Evolutionary conservation across 768 basidiomycete genomes (phyloP).

Genomic region (Leccinum longicurvipes): DNA sequence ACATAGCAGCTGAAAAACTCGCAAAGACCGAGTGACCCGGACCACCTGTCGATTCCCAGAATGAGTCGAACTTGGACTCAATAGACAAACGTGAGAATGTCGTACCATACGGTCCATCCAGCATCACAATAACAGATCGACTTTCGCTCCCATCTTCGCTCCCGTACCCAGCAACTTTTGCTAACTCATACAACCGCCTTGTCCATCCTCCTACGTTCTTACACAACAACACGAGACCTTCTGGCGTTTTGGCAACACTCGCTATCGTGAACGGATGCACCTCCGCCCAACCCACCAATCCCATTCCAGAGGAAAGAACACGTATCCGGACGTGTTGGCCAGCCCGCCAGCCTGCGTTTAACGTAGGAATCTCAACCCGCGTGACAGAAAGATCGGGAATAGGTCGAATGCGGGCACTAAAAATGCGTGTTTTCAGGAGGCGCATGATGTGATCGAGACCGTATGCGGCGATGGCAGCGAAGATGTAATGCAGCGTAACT

Average conservation of each 20-base stretch:
- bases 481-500: constrained; percentile 39
- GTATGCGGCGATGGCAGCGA: constrained; percentile 40
- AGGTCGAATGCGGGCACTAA: constrained; percentile 41
- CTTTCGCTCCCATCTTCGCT: constrained; percentile 24
- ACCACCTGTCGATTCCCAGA: constrained; percentile 32
- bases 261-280: constrained; percentile 55
- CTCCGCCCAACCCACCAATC: constrained; percentile 40
- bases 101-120: constrained; percentile 56
- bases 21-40: constrained; percentile 44
- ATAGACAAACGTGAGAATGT: not conserved
- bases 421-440: constrained; percentile 44
- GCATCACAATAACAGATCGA: constrained; percentile 36
- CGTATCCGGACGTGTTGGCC: constrained; percentile 61
- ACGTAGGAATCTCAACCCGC: constrained; percentile 41
- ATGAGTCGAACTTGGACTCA: not conserved
- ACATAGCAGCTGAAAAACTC: constrained; percentile 50
- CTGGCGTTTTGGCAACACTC: constrained; percentile 36
- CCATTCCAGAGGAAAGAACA: constrained; percentile 39
- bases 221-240: constrained; percentile 48
- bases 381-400: constrained; percentile 46
- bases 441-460: constrained; percentile 45
- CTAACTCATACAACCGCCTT: constrained; percentile 38
- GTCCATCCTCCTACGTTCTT: constrained; percentile 55
- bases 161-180: constrained; percentile 35
- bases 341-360: constrained; percentile 53